Evolutionary conservation across 768 basidiomycete genomes (phyloP), one percentile per base, ranked within the genome.

Genomic region (Rhodotorula babjevae): DNA sequence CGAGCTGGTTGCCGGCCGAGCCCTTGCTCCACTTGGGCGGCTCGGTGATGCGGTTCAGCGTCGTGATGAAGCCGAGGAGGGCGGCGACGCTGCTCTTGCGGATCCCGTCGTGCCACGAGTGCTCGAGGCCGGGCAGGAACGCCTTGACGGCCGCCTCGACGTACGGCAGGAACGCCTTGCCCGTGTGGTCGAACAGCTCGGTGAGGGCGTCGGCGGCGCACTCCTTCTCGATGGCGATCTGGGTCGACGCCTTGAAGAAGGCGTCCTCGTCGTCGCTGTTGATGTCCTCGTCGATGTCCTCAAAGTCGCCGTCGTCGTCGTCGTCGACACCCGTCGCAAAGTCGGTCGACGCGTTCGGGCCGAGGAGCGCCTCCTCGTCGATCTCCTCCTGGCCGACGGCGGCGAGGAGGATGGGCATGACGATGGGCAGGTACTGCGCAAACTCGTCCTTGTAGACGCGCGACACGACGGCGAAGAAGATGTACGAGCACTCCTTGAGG

Each of bases 381-480:
- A 89, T 86, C 82, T 98, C 95, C 58, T 83, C 82, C 82, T 96
- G 93, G 76, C 87, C 86, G 82, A 90, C 89, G 10, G 70, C 65
- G 1, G 64, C 70, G 18, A 98, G 80, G 75, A 99, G 86, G 61
- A 91, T 85, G 40, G 94, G 93, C 44, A 99, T 87, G 71, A 97
- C 92, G 71, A 85, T 87, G 15, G 88, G 86, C 47, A 98, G 86
- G 82, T 93, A 97, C 5, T 85, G 85, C 3, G 92, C 89, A 77
- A 98, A 98, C 78, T 98, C 93, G 68, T 92, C 92, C 61, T 87
- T 91, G 79, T 96, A 99, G 27, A 99, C 93, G 61, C 90, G 87
- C n/a, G 93, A 91, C 90, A 99, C 94, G 74, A 95, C 93, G 67
- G 93, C 92, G 78, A 98, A 98, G 87, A 97, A 97, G 76, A 99